Base-by-base conservation (phyloP, 106 monocot species). In the Posidonia australis region DNA sequence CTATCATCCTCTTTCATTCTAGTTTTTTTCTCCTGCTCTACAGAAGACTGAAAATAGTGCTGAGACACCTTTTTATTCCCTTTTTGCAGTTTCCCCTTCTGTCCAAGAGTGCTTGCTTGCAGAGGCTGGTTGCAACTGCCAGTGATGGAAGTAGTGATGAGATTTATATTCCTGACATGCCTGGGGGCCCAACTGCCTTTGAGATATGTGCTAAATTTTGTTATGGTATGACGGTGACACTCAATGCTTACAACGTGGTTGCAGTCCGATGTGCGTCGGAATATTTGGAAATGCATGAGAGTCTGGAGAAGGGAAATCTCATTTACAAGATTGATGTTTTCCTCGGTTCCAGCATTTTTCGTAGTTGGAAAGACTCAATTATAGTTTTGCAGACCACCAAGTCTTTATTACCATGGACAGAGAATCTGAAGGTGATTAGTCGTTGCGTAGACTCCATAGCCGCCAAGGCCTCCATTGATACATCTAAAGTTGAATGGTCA, bases 311-410 rank as follows among this genome's bases (percentile, higher is more conserved):
- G 74, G 86, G 93, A 1, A 94, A 94, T 77, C 81, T 94, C 16
- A 69, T 90, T 28, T 86, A 82, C 70, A 94, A 94, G 65, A 84
- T 94, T 10, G 83, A 94, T 9, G 80, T 89, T 18, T 94, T 94
- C 55, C 86, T 94, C n/a, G 76, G 62, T 23, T 77, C 83, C 1
- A 90, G 89, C 66, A 76, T 94, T 51, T 77, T 94, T 20, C 77
- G 76, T 14, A 84, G 86, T 31, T 94, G 93, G 93, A 94, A 94
- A 69, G 93, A 94, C 64, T 94, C 89, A 0, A 86, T 94, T n/a
- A 86, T 89, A 14, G 74, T 80, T 16, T 84, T 89, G 46, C 86
- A 86, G 51, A 89, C 79, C 28, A 86, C 83, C 20, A 94, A 86
- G 67, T 74, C 83, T 60, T 65, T 84, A 10, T 67, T 84, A 22